phyloP scores from a whole-genome alignment of 257 asterid species.

The Solanum peruvianum region DNA sequence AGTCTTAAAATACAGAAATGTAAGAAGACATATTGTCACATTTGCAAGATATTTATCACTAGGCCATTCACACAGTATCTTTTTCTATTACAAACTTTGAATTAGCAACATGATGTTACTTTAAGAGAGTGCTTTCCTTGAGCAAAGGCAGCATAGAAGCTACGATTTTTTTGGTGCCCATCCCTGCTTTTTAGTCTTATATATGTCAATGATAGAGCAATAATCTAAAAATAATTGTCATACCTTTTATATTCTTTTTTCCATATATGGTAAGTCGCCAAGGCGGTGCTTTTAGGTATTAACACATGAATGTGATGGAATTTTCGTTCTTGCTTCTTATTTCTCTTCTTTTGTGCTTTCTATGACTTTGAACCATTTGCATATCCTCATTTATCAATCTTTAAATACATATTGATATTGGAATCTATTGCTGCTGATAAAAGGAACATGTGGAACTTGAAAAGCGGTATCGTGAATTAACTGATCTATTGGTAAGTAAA shows the following conservation, averaged over 20 bases:
- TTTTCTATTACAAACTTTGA: not conserved
- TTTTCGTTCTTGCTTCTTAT: not conserved
- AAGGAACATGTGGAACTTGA: slow-evolving; percentile 99
- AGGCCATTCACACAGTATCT: not conserved
- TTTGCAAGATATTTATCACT: not conserved
- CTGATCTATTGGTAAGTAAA: slow-evolving; percentile 76
- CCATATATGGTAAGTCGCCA: not conserved
- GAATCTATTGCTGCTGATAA: not conserved
- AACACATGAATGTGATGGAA: not conserved
- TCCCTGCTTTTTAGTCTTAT: not conserved
- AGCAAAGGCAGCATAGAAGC: not conserved
- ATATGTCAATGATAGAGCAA: not conserved
- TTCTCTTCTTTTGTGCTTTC: not conserved
- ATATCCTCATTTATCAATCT: not conserved
- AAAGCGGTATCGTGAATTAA: slow-evolving; percentile 95
- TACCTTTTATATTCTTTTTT: not conserved
- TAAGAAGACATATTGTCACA: not conserved
- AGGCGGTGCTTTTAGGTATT: not conserved
- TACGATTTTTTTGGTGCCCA: not conserved
- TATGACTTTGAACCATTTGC: not conserved
- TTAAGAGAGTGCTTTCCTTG: not conserved
- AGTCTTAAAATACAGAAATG: not conserved
- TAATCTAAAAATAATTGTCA: not conserved
- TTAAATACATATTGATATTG: not conserved
- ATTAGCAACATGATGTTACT: not conserved